Evolutionary conservation across 2,329 filamentous ascomycete species (phyloP), one percentile per base, ranked within the genome.

Genomic region (Sporothrix curviconia): DNA sequence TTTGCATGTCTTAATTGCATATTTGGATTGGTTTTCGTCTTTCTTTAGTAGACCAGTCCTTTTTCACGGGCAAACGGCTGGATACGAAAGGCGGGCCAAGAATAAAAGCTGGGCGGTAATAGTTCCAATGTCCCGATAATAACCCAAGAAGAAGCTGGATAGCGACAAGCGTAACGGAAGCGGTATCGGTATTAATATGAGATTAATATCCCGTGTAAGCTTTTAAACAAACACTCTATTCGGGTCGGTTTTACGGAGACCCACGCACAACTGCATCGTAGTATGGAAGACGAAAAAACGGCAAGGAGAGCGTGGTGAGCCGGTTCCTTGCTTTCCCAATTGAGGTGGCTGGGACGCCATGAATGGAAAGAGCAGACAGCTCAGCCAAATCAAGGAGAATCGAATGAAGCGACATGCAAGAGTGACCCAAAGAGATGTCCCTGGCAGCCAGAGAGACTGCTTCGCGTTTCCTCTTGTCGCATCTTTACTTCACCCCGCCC

Each of bases 271-370:
- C n/a, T n/a, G n/a, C n/a, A n/a, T n/a, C n/a, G n/a, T n/a, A n/a
- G 4, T 24, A 25, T 37, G 47, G 47, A 34, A 22, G 17, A 28
- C 22, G 9, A 17, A 24, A 36, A 15, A 34, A 24, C 19, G 46
- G 46, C 19, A 50, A 36, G 46, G 4, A 30, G 7, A 37, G 47
- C 19, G 12, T n/a, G n/a, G n/a, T n/a, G n/a, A n/a, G n/a, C n/a
- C n/a, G n/a, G 19, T 6, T 37, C 15, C 47, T 9, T 37, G 24
- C 17, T 36, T 25, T 50, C 44, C 44, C 22, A 24, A 36, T 22
- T 24, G n/a, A 15, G 50, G 50, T 17, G 50, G 50, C 50, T 51
- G 49, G 50, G 25, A 19, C 49, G 36, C 36, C 36, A 52, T 24
- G 9, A 52, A n/a, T n/a, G 34, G 34, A 40, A 30, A 42, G 22